Conservation (phyloP, 1,139 yeast genomes). For the Meyerozyma guilliermondii region DNA sequence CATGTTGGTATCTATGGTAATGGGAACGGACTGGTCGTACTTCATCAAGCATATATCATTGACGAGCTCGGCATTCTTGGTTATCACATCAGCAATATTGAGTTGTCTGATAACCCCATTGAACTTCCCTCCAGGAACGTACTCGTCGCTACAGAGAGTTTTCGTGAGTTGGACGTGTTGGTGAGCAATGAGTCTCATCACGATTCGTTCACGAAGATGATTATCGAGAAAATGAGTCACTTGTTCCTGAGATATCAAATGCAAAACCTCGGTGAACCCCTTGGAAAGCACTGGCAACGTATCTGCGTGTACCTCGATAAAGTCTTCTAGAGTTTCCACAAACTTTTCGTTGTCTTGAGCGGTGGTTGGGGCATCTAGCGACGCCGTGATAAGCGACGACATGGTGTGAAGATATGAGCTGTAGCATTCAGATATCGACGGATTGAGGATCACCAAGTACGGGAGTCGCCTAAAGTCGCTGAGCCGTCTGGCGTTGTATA, state of each 20-base stretch:
- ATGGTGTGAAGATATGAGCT: constrained; percentile 67
- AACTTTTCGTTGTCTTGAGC: constrained; percentile 51
- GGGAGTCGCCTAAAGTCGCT: constrained; percentile 70
- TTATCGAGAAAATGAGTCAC: constrained; percentile 62
- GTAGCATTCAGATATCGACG: constrained; percentile 82
- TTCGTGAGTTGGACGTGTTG: constrained; percentile 64
- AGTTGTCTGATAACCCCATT: constrained; percentile 71
- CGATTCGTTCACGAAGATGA: constrained; percentile 80
- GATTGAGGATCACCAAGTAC: constrained; percentile 78
- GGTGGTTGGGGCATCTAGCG: constrained; percentile 35
- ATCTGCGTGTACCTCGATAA: constrained; percentile 75
- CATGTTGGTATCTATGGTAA: constrained; percentile 48
- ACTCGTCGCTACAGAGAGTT: constrained; percentile 26
- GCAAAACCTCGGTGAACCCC: constrained; percentile 74
- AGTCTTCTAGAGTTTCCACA: constrained; percentile 44
- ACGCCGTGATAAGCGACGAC: constrained; percentile 50
- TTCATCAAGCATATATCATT: constrained; percentile 78
- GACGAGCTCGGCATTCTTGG: constrained; percentile 65
- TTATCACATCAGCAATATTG: constrained; percentile 55
- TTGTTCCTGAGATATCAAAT: constrained; percentile 42
- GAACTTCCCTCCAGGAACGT: constrained; percentile 35
- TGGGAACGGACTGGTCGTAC: constrained; percentile 66
- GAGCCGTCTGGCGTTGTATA: constrained; percentile 53
- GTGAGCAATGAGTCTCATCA: constrained; percentile 79
- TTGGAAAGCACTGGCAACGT: constrained; percentile 74